Base-by-base conservation (phyloP, 2,329 filamentous ascomycete species). In the Aspergillus bombycis region DNA sequence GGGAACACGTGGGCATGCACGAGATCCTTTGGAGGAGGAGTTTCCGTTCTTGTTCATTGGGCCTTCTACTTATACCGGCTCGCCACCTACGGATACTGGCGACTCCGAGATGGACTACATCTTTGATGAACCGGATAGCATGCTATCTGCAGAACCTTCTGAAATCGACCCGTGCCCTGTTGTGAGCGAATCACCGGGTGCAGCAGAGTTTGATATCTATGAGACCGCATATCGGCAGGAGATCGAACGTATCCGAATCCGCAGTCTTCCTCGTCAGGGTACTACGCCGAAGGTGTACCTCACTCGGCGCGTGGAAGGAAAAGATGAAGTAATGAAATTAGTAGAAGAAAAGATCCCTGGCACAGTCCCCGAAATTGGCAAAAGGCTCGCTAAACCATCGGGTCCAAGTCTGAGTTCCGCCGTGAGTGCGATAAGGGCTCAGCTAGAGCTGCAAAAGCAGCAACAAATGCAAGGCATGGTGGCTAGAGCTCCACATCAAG, bases 171-270 rank as follows among this genome's bases (percentile, higher is more conserved):
- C 66, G 19, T 69, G 71, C 26, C 78, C 74, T 26, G 75, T 90
- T 5, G 89, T 97, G 46, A 92, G 91, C 34, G 93, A 97, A 77
- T 96, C 92, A 1, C 94, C 94, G 3, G 90, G 90, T 0, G 90
- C 89, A 1, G 91, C 92, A 7, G 93, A 96, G 64, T 92, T 92
- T 70, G 89, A 95, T 73, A 90, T 98, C 62, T 97, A 97, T 76
- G 92, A 96, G 75, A 88, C 86, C 0, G 94, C 94, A 0, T 97
- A 96, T 75, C 88, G 92, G 72, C 87, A 91, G 65, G 92, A 97
- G 78, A 86, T 95, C 32, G 86, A 90, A 63, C 86, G 89, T 19
- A 94, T 97, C 71, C 79, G 86, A 34, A 77, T 81, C 66, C 69
- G 71, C 57, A 77, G 71, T n/a, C 68, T 75, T 21, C 73, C 74